Base-by-base conservation (phyloP, 2,329 filamentous ascomycete genomes). In the Cladophialophora psammophila region DNA sequence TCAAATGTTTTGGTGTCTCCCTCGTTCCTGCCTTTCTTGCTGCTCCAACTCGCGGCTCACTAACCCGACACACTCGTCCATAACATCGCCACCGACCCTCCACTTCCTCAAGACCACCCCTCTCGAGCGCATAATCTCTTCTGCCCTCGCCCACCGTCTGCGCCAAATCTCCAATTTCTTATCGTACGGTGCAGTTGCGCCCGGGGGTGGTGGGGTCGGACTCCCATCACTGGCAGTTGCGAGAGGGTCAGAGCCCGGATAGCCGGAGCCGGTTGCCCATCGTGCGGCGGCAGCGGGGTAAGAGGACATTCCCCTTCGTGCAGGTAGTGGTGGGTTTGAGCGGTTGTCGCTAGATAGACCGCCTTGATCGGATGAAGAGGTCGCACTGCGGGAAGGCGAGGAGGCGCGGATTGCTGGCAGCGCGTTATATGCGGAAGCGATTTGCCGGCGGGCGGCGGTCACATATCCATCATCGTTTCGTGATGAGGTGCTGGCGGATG, bases 111-210 rank as follows among this genome's bases (percentile, higher is more conserved):
- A 70, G 9, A 81, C 75, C 20, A 84, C 80, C 0, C 79, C 80
- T 18, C 79, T 74, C 5, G 78, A 71, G 2, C 77, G 74, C 40
- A 84, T 75, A 15, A 82, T 77, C 3, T 80, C 78, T 34, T 78
- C 78, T 0, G 82, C 80, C 3, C 80, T 75, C 50, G 77, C 78
- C 82, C 82, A 84, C 36, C 82, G 78, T 32, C 82, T 78, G 50
- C 76, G 76, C 82, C 82, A 84, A 8, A 83, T 72, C 63, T 84
- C 82, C 64, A 84, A 79, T 8, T 82, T 81, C 64, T 82, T 84
- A 60, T 80, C 83, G 3, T 78, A 77, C 8, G 70, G 56, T 5
- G 56, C 66, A 20, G 26, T 50, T 1, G 7, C 20, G 5, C 45
- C 45, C 4, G 45, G 45, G 13, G 45, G 7, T 5, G 45, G 45